Percentiles rank a stretch among this genome's conserved stretches.
Conservation (phyloP, 169 alveolate species). For the Plasmodium vivax region DNA sequence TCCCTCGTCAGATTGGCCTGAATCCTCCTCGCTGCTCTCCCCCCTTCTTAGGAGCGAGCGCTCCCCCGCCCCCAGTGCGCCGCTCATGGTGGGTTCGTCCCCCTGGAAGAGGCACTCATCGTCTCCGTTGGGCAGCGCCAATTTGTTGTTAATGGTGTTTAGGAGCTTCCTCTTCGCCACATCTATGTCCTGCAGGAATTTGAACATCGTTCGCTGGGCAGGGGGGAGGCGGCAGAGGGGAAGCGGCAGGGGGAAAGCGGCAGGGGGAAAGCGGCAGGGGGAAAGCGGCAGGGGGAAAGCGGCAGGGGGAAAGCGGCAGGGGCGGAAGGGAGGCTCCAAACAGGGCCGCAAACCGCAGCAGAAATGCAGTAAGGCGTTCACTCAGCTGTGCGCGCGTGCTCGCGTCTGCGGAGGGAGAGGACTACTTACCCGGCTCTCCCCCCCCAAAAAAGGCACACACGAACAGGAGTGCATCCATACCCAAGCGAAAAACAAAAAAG, state of each 20-base stretch:
- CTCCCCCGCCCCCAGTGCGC: neutral
- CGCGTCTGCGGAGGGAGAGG: neutral
- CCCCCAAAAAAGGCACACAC: neutral
- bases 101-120: constrained; percentile 3
- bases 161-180: constrained; percentile 30
- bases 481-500: neutral
- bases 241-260: too few relatives aligned
- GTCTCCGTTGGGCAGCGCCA: neutral
- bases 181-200: constrained; percentile 28
- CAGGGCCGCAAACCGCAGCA: too few relatives aligned
- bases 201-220: neutral
- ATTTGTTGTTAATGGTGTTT: constrained; percentile 14
- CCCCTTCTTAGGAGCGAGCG: neutral
- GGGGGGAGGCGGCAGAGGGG: neutral
- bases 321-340: neutral
- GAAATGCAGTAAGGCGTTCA: neutral
- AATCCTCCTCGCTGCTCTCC: neutral
- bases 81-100: constrained; percentile 6
- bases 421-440: neutral
- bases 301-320: too few relatives aligned
- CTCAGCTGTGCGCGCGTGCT: neutral
- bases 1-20: neutral
- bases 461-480: neutral
- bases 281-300: too few relatives aligned
- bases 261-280: too few relatives aligned